Evolutionary conservation across 2,329 filamentous ascomycete genomes (phyloP).

Genomic region (Curvularia hawaiiensis): DNA sequence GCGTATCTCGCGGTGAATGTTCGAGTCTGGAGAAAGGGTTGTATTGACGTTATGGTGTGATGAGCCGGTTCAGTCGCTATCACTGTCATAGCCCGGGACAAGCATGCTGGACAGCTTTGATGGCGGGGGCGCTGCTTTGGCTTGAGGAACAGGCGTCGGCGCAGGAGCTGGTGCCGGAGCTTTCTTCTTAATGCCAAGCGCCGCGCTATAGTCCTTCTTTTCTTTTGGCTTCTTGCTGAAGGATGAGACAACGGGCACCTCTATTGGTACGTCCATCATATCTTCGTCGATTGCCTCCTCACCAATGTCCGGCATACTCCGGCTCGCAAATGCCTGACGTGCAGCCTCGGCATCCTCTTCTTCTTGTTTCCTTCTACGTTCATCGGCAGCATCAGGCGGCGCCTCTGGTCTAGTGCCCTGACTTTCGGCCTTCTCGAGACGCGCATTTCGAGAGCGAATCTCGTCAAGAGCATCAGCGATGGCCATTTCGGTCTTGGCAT

Average conservation of each 20-base stretch:
- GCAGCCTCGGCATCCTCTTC: constrained; percentile 84
- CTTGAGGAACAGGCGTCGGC: constrained; percentile 10
- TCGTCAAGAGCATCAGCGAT: constrained; percentile 95
- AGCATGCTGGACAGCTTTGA: constrained; percentile 33
- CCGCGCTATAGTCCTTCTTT: constrained; percentile 79
- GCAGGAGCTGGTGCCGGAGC: constrained; percentile 16
- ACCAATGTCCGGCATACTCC: constrained; percentile 51
- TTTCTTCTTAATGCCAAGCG: constrained; percentile 76
- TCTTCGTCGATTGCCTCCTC: constrained; percentile 57
- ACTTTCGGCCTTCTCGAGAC: constrained; percentile 76
- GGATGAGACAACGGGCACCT: constrained; percentile 53
- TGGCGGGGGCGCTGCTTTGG: constrained; percentile 20
- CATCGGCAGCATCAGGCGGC: constrained; percentile 57
- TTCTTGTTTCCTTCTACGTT: constrained; percentile 70
- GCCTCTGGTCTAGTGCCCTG: constrained; percentile 63
- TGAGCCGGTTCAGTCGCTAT: constrained; percentile 25
- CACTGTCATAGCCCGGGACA: constrained; percentile 39
- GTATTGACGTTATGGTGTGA: background rate
- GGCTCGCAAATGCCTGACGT: constrained; percentile 70
- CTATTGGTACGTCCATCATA: constrained; percentile 45
- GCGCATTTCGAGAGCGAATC: constrained; percentile 88
- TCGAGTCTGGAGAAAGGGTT: background rate
- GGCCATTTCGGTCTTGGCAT: constrained; percentile 94
- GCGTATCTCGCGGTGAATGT: background rate
- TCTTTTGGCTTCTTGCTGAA: constrained; percentile 82